Evolutionary conservation across 805 yeast species (phyloP), one percentile per base, ranked within the genome.

Genomic region (Monosporozyma aquatica): DNA sequence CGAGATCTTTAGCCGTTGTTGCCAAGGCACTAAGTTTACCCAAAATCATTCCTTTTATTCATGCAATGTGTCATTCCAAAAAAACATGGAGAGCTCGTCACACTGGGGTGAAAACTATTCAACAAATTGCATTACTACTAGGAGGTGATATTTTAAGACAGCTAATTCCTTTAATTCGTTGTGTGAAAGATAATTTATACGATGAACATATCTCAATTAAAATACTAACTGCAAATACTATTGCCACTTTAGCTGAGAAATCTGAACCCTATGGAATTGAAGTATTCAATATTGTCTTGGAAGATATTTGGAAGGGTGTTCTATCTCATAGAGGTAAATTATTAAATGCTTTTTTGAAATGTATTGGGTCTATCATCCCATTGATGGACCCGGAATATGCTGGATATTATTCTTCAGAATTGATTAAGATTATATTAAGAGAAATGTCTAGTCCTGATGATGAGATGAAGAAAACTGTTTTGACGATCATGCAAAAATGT

Each of bases 181-280:
- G 89, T 47, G 59, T 86, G 9, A 58, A 64, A 1, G 73, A 72
- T 1, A 75, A 81, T 0, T 52, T 90, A 14, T 64, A 66, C 0
- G 95, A 87, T 61, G 85, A 79, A 40, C 80, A 81, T 43, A 56
- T 76, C 10, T 77, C 74, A 35, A 82, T 87, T 0, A 67, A 94
- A 43, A 73, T 75, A 2, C 70, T 78, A 10, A 70, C 95, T 0
- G 95, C 95, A 0, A 65, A 71, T 27, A 79, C 95, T 0, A 54
- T 89, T 2, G 67, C 89, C 0, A 73, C 80, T 1, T 61, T 90
- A 26, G 97, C 97, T 0, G 89, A 84, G 39, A 79, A 85, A 6
- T 75, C 87, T 4, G 69, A 76, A 18, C 97, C 97, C 0, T 86
- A 82, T 62, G 98, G 97, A 37, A 82, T 85, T 43, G 96, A 86